Base-by-base conservation (phyloP, 2,329 filamentous ascomycete genomes). In the Fusarium begoniae region DNA sequence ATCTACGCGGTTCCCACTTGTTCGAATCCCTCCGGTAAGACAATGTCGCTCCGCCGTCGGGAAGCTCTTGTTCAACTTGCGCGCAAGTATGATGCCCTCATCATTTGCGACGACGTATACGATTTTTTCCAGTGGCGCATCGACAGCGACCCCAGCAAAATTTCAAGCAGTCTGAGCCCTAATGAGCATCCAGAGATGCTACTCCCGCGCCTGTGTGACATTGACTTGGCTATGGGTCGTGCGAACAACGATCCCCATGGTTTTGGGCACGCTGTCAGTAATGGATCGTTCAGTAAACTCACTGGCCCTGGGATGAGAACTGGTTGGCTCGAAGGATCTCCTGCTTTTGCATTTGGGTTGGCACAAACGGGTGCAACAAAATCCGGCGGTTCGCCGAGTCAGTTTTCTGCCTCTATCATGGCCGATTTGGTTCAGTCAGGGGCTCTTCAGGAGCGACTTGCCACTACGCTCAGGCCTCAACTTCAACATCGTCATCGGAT, bases 61-160 rank as follows among this genome's bases (percentile, higher is more conserved):
- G 84, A 91, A 72, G 85, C 85, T 17, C 87, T 98, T 8, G 90
- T 98, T 30, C 84, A 85, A n/a, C 83, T 98, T 12, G 96, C 96
- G 1, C 88, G 96, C 64, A 86, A 91, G 66, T 90, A 92, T 80
- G 91, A 98, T 80, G 94, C 94, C 12, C 87, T 98, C n/a, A 83
- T 98, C 63, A 87, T 98, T 35, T 90, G 90, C 55, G 96, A 98
- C 83, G 96, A 99, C 81, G 95, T 98, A 15, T 99, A 99, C 80
- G 96, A 98, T 81, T 92, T 96, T 74, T 86, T 98, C 10, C 93
- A 95, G 80, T 98, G 95, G 94, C 88, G 90, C 32, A 66, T 72
- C 47, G 66, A 68, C 22, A 68, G 66, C 40, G 54, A 77, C n/a
- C 57, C 69, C 9, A 48, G 24, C 26, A 51, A 63, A 13, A 26